Evolutionary conservation across 805 yeast species (phyloP), one percentile per base, ranked within the genome.

Genomic region (Starmera pachycereana): DNA sequence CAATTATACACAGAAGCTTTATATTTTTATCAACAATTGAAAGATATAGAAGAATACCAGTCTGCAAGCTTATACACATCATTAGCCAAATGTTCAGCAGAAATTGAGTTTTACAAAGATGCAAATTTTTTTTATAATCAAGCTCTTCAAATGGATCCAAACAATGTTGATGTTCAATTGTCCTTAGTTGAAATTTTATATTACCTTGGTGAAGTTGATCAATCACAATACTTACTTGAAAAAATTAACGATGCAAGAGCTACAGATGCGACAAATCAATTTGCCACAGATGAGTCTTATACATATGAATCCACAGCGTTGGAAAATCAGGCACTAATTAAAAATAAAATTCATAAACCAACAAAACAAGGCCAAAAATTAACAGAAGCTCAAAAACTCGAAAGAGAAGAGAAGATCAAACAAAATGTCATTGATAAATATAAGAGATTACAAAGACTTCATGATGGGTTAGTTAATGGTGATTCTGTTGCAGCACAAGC

Each of bases 111-210:
- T 40, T 84, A 74, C 49, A 67, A 62, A 22, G 71, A 72, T 37
- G 94, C 95, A 0, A 75, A 71, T 48, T 65, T 63, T 28, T 77
- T 78, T 2, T 82, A 76, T 52, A 62, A 63, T 36, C 61, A 71
- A 12, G 71, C 83, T 3, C 56, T 81, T 16, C 63, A 63, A n/a
- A 57, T 59, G 32, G 78, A 76, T 9, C 82, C 86, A 0, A 68
- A 68, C 9, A 78, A 86, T 49, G 61, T 83, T 29, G 95, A 88
- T 44, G 74, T 80, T 10, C 77, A 82, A 50, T 68, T 89, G 27
- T 80, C 84, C 0, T 64, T 92, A 22, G 95, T 92, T 0, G 97
- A 92, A 60, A 76, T 87, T 1, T 74, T 78, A 44, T 85, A 80
- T 47, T 77, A 78, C 51, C 57, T 78, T 12, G 81, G 78, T 12